Base-by-base conservation (phyloP, 441 rosid species). In the Lepidium campestre region DNA sequence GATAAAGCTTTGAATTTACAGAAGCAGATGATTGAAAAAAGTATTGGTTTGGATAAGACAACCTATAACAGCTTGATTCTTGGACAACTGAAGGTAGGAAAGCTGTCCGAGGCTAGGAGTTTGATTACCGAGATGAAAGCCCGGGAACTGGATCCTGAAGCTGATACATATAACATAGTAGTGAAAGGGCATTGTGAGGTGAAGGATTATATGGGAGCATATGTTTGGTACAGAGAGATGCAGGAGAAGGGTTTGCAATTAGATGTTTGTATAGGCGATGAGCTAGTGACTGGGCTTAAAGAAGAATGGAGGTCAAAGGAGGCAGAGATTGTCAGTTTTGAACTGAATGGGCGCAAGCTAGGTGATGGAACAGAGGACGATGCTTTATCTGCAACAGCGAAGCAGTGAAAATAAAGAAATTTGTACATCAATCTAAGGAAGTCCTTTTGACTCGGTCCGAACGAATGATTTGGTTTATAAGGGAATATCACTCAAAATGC, bases 141-240 rank as follows among this genome's bases (percentile, higher is more conserved):
- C 34, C 73, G 71, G 59, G 85, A 73, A 57, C 27, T 82, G 69
- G 57, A 49, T 48, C 89, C 81, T 34, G 79, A 78, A 73, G 90
- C 85, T 35, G 95, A 86, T 77, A 91, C 96, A 5, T 89, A 86
- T 64, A 75, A 67, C 69, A 49, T 87, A 71, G 62, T 91, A 67
- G 76, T 91, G 65, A 82, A 77, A 53, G 91, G 91, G 34, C 62
- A 81, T 55, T 87, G 93, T 55, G 80, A 83, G 52, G 37, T 29
- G 22, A 80, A 77, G 67, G 80, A 83, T 57, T 87, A 73, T 60
- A 40, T 35, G 31, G 86, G 80, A 49, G 98, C 91, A 32, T 89
- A 85, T 70, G 17, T 11, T 68, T 89, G 96, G 91, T 87, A 80
- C 71, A 78, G 83, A 75, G 87, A 85, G 78, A 87, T 89, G 94